phyloP scores from a whole-genome alignment of 345 rosid species.

The Diplotaxis tenuifolia region DNA sequence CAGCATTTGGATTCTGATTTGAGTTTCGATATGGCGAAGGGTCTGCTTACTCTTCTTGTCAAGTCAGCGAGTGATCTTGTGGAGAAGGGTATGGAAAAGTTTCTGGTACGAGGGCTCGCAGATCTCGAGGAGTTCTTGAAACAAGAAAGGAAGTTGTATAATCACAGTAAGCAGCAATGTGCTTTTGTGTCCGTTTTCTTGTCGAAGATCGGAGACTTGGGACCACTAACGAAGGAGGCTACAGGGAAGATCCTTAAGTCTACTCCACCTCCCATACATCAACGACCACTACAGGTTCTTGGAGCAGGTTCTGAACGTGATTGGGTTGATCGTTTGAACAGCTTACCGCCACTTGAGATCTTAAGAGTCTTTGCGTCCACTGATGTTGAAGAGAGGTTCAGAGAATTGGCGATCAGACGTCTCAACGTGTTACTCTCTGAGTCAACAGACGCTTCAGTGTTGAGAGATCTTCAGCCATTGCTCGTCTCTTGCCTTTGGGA shows the following conservation, averaged over 20 bases:
- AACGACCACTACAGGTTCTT: not conserved
- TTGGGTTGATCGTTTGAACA: not conserved
- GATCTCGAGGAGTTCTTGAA: not conserved
- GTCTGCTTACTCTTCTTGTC: not conserved
- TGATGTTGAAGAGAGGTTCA: not conserved
- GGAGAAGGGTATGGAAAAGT: not conserved
- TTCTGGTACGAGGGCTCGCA: not conserved
- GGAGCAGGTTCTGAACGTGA: not conserved
- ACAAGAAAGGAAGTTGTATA: not conserved
- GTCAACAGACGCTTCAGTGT: not conserved
- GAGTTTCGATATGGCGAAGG: not conserved
- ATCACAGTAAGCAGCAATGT: not conserved
- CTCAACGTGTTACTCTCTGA: not conserved
- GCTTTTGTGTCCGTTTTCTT: not conserved
- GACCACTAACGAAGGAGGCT: not conserved
- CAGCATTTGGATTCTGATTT: not conserved
- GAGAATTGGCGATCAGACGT: not conserved
- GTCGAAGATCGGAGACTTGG: not conserved
- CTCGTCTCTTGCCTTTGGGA: slow-evolving; percentile 5
- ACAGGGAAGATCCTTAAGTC: not conserved
- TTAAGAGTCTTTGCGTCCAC: not conserved
- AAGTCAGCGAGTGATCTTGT: not conserved
- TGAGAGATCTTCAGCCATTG: slow-evolving; percentile 4
- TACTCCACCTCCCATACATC: not conserved
- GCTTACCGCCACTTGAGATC: not conserved